These are phyloP conservation scores for Blastocystis sp. DNA, from an alignment of 352 stramenopile genomes.

Conservation along the genomic window DNA sequence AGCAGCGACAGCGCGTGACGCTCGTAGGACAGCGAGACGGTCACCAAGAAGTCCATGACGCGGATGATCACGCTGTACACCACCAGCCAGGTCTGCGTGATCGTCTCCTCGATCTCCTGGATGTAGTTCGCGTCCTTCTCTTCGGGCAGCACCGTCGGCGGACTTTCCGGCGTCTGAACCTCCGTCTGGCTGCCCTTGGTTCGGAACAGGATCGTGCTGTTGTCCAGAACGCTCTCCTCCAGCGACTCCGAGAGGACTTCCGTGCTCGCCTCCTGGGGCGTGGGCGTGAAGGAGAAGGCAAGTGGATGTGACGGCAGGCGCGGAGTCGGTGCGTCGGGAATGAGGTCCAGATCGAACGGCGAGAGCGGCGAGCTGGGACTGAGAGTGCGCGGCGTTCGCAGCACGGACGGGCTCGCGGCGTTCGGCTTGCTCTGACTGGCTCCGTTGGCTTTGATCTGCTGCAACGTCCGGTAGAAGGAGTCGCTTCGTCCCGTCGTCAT, in stretches of 20 bases:
- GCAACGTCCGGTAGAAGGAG: background rate
- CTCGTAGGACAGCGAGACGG: slow-evolving; percentile 58
- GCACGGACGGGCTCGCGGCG: too few species aligned
- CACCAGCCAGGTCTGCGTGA: slow-evolving; percentile 53
- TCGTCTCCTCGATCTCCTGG: slow-evolving; percentile 21
- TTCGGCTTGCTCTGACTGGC: background rate
- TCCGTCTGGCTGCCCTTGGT: too few species aligned
- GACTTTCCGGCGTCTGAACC: background rate
- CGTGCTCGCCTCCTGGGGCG: too few species aligned
- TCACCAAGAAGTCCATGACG: slow-evolving; percentile 36
- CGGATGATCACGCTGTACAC: slow-evolving; percentile 66
- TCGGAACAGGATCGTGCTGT: slow-evolving; percentile 19
- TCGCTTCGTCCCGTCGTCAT: slow-evolving; percentile 28
- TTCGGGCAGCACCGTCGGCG: background rate
- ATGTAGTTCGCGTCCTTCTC: slow-evolving; percentile 27
- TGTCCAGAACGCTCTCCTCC: slow-evolving; percentile 13
- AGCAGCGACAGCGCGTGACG: slow-evolving; percentile 43
- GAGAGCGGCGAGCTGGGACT: background rate
- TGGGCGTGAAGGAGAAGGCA: background rate
- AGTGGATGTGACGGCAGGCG: background rate
- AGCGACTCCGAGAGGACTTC: background rate
- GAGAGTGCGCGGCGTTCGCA: background rate
- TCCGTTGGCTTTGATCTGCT: slow-evolving; percentile 9
- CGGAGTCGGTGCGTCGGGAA: background rate
- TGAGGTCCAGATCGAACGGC: background rate